Conservation (phyloP, 2,329 filamentous ascomycete genomes). For the Aspergillus novofumigatus region DNA sequence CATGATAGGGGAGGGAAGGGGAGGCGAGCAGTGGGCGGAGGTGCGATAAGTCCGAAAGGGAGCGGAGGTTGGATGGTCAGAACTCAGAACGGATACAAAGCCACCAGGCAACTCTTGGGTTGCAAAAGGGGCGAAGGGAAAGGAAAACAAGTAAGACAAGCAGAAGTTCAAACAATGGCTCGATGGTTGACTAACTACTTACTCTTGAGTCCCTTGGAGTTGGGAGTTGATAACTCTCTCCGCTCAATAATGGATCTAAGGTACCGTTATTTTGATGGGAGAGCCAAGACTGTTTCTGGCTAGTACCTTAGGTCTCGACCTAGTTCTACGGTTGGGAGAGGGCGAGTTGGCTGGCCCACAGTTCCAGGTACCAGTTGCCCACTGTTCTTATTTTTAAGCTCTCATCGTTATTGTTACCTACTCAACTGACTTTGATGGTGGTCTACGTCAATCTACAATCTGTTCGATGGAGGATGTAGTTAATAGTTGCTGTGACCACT, state of each 20-base stretch:
- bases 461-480: background rate
- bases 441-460: background rate
- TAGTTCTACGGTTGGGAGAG: background rate
- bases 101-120: slow-evolving; percentile 6
- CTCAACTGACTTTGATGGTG: background rate
- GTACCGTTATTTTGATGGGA: background rate
- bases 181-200: background rate
- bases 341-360: background rate
- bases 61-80: background rate
- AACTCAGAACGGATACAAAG: slow-evolving; percentile 7
- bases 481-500: background rate
- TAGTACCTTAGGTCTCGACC: background rate
- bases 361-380: background rate
- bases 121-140: background rate
- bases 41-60: background rate
- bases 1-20: slow-evolving; percentile 12
- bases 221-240: background rate
- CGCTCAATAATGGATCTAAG: background rate
- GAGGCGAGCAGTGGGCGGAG: slow-evolving; percentile 3
- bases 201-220: background rate
- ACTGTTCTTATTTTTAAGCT: background rate
- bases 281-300: background rate
- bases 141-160: background rate
- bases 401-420: no score
- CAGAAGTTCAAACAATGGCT: background rate